phyloP scores from a whole-genome alignment of 208 protist species.

The Tritrichomonas foetus region DNA sequence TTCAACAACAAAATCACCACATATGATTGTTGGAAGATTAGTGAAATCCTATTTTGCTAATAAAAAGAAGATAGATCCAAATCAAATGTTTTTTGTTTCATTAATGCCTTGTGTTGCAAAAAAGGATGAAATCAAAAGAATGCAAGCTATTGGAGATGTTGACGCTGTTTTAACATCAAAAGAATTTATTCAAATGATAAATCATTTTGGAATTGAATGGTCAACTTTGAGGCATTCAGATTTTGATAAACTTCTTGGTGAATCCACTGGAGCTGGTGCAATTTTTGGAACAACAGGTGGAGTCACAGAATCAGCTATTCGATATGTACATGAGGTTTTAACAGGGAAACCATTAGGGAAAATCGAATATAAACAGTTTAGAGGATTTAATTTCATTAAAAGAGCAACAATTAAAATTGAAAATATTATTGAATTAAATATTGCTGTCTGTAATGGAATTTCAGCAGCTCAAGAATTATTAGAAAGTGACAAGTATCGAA shows the following conservation, averaged over 20 bases:
- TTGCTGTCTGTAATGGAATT: not conserved
- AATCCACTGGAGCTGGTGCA: conserved; percentile 48
- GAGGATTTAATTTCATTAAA: not conserved
- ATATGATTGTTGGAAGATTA: not conserved
- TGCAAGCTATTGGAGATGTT: not conserved
- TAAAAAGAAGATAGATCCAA: not conserved
- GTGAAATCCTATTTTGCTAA: not conserved
- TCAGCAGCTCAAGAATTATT: not conserved
- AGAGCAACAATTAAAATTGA: not conserved
- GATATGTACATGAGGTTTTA: not conserved
- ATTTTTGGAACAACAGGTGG: conserved; percentile 57
- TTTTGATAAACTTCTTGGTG: conserved; percentile 54
- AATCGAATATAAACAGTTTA: not conserved
- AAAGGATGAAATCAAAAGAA: conserved; percentile 52
- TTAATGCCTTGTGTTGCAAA: conserved; percentile 57
- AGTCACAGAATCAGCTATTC: conserved; percentile 54
- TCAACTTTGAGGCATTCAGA: not conserved
- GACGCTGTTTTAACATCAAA: conserved; percentile 52
- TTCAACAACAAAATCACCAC: conserved; percentile 19
- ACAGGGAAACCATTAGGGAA: not conserved
- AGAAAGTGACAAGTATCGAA: not conserved
- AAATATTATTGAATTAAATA: not conserved
- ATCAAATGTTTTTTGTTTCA: conserved; percentile 44
- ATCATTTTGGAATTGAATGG: not conserved
- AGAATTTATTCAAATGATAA: conserved; percentile 49